Evolutionary conservation across 1,139 yeast species (phyloP).

Genomic region (Protomyces inundatus): DNA sequence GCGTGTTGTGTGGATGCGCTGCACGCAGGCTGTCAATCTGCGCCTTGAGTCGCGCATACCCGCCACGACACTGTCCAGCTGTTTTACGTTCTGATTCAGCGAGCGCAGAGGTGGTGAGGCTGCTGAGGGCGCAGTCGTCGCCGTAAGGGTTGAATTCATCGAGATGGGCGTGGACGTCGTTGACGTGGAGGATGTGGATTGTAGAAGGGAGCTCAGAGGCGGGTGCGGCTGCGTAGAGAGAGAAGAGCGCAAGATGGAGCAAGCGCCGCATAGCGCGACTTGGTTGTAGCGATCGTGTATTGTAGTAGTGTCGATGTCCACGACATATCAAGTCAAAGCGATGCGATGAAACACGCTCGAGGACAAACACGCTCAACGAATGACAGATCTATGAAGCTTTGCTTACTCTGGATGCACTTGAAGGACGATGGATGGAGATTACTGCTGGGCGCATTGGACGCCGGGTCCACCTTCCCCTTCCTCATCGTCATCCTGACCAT

Average conservation of each 20-base stretch:
- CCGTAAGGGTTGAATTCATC: constrained; percentile 19
- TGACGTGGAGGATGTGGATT: constrained; percentile 16
- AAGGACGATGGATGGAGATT: constrained; percentile 31
- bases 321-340: too few species aligned
- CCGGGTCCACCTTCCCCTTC: constrained; percentile 59
- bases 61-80: constrained; percentile 6
- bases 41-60: constrained; percentile 23
- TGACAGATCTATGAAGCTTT: too few species aligned
- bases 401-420: too few species aligned
- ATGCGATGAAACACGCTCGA: too few species aligned
- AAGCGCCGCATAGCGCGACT: neutral
- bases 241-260: neutral
- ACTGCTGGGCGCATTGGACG: constrained; percentile 72
- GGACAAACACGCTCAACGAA: too few species aligned
- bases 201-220: neutral
- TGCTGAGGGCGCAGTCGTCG: constrained; percentile 3
- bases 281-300: too few species aligned
- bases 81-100: neutral
- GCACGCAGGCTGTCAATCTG: constrained; percentile 2
- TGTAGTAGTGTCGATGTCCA: too few species aligned
- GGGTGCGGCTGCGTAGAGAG: neutral
- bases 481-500: constrained; percentile 46
- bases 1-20: constrained; percentile 7
- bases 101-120: neutral
- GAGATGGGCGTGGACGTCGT: constrained; percentile 22